These are phyloP conservation scores for Knoxia roxburghii DNA, from an alignment of 257 asterid genomes.

Conservation along the genomic window DNA sequence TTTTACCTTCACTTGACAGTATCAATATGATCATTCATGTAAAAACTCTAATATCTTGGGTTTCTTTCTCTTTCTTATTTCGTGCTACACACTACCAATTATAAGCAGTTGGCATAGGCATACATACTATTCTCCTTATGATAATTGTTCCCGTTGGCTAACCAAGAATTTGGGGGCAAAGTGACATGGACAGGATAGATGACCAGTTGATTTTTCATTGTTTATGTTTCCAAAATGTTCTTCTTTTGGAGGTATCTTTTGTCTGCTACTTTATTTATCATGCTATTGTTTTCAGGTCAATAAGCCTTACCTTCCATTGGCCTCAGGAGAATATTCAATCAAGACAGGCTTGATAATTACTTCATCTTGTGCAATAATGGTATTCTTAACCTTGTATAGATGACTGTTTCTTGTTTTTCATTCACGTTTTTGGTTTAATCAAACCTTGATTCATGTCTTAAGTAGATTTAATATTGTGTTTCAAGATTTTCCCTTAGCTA, in stretches of 20 bases:
- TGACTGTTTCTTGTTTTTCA: neutral
- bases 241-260: neutral
- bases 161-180: neutral
- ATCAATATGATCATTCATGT: neutral
- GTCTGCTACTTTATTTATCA: conserved; percentile 8
- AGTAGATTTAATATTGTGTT: neutral
- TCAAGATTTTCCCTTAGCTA: neutral
- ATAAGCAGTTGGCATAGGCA: neutral
- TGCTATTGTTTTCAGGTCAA: conserved; percentile 50
- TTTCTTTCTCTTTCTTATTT: neutral
- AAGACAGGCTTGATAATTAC: conserved; percentile 56
- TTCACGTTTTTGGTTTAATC: neutral
- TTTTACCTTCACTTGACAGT: neutral
- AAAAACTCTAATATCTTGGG: neutral
- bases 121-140: neutral
- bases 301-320: conserved; percentile 93
- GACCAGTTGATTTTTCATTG: neutral
- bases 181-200: neutral
- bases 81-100: neutral
- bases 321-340: conserved; percentile 86
- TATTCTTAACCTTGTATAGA: conserved; percentile 25
- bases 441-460: neutral
- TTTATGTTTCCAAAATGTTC: neutral
- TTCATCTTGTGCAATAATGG: conserved; percentile 73
- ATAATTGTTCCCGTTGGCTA: no score